phyloP scores from a whole-genome alignment of 176 grass and related monocot genomes.

The Eremochloa ophiuroides region DNA sequence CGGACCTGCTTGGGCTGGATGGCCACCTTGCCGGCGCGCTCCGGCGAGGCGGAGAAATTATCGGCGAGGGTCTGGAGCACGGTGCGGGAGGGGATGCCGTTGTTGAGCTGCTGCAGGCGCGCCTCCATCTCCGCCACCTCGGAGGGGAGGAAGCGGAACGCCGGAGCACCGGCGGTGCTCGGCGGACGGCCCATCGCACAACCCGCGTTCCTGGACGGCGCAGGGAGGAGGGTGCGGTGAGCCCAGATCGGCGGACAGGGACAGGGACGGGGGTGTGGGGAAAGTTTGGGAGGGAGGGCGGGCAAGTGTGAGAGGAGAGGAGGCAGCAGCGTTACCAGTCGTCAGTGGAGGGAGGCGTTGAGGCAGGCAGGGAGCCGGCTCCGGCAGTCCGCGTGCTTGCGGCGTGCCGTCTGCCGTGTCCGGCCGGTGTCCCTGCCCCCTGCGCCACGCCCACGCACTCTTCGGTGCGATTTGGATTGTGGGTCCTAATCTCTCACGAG shows the following conservation, averaged over 20 bases:
- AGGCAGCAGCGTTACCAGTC: no score
- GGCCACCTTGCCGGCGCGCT: conserved; percentile 61
- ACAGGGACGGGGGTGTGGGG: no score
- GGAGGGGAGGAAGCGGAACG: conserved; percentile 73
- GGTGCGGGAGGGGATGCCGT: conserved; percentile 56
- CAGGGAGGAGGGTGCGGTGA: background rate
- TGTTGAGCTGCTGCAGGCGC: conserved; percentile 63
- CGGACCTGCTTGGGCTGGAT: conserved; percentile 87
- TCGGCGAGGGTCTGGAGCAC: conserved; percentile 67
- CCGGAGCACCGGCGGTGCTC: conserved; percentile 40
- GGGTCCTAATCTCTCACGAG: background rate
- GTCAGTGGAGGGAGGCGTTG: no score
- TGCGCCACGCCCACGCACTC: no score
- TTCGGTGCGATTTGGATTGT: background rate
- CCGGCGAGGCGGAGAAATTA: conserved; percentile 73
- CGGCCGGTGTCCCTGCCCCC: no score
- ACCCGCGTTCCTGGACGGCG: background rate
- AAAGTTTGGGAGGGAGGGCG: background rate
- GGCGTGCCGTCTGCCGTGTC: no score
- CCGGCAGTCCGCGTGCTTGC: no score
- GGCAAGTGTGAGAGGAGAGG: background rate
- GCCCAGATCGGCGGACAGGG: background rate
- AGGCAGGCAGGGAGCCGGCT: no score
- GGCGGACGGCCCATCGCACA: conserved; percentile 80
- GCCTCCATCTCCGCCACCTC: conserved; percentile 94